Conservation (phyloP, 805 yeast genomes). For the Scheffersomyces coipomensis region DNA sequence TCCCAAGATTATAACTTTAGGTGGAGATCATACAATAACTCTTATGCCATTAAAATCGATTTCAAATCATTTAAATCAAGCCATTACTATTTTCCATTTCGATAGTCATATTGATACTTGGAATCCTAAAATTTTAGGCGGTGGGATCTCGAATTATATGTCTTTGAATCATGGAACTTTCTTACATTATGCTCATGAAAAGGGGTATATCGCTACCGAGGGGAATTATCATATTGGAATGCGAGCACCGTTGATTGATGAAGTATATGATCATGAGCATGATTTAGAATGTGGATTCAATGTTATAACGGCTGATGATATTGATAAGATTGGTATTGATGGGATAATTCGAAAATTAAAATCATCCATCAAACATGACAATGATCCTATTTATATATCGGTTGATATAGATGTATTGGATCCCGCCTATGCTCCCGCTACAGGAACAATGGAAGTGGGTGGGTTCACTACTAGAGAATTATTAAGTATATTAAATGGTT, state of each 20-base stretch:
- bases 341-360: constrained; percentile 38
- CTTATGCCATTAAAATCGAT: constrained; percentile 52
- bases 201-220: constrained; percentile 53
- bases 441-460: constrained; percentile 28
- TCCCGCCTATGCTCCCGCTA: constrained; percentile 27
- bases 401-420: constrained; percentile 28
- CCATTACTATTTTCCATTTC: constrained; percentile 55
- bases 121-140: constrained; percentile 63
- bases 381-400: constrained; percentile 28
- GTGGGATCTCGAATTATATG: constrained; percentile 59
- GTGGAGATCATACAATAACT: constrained; percentile 62
- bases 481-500: constrained; percentile 21
- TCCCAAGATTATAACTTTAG: constrained; percentile 49
- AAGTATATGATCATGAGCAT: constrained; percentile 34
- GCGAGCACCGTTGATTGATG: constrained; percentile 58
- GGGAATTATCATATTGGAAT: constrained; percentile 60
- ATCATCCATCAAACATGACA: constrained; percentile 25
- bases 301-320: constrained; percentile 45
- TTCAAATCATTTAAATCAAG: constrained; percentile 44
- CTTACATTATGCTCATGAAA: constrained; percentile 67
- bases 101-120: constrained; percentile 73
- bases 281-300: constrained; percentile 53
- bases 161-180: constrained; percentile 67
- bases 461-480: constrained; percentile 25
- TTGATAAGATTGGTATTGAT: constrained; percentile 38